A percentile compares a stretch with the other conserved stretches of the same genome.
Conservation (phyloP, 345 rosid genomes). For the Jatropha curcas region DNA sequence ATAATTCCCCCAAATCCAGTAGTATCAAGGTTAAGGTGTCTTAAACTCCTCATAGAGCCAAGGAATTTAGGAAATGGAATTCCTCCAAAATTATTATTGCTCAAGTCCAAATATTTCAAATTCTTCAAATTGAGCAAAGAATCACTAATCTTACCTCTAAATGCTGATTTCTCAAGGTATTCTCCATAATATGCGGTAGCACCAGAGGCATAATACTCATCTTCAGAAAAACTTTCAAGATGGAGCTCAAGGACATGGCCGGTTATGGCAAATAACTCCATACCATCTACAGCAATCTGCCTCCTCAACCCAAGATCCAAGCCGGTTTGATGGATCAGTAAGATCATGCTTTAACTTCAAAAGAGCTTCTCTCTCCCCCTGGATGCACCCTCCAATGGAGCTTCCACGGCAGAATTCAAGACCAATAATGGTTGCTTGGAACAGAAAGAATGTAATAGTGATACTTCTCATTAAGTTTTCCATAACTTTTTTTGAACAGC, state of each 20-base stretch:
- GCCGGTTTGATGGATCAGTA: slow-evolving; percentile 20
- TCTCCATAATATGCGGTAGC: not conserved
- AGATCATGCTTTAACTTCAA: slow-evolving; percentile 16
- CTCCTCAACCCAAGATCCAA: slow-evolving; percentile 21
- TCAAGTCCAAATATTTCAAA: slow-evolving; percentile 25
- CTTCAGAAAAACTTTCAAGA: not conserved
- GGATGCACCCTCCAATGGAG: too few species aligned
- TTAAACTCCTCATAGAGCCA: slow-evolving; percentile 3
- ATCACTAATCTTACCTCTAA: slow-evolving; percentile 24
- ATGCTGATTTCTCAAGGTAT: too few species aligned
- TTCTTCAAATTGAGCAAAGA: slow-evolving; percentile 25
- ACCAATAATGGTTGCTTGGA: too few species aligned
- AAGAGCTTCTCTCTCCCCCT: too few species aligned
- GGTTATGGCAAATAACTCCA: slow-evolving; percentile 26
- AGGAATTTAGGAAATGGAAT: slow-evolving; percentile 7
- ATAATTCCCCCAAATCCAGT: slow-evolving; percentile 21
- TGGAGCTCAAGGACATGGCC: slow-evolving; percentile 22
- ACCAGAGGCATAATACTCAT: not conserved
- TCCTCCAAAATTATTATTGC: slow-evolving; percentile 14
- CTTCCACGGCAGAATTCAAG: too few species aligned
- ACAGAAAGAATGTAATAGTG: too few species aligned
- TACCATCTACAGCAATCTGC: slow-evolving; percentile 27
- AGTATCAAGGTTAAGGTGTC: slow-evolving; percentile 23
- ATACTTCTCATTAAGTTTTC: too few species aligned
- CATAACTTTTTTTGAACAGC: too few species aligned